phyloP scores from a whole-genome alignment of 225 moss, liverwort and hornwort species.

The Polytrichum commune region DNA sequence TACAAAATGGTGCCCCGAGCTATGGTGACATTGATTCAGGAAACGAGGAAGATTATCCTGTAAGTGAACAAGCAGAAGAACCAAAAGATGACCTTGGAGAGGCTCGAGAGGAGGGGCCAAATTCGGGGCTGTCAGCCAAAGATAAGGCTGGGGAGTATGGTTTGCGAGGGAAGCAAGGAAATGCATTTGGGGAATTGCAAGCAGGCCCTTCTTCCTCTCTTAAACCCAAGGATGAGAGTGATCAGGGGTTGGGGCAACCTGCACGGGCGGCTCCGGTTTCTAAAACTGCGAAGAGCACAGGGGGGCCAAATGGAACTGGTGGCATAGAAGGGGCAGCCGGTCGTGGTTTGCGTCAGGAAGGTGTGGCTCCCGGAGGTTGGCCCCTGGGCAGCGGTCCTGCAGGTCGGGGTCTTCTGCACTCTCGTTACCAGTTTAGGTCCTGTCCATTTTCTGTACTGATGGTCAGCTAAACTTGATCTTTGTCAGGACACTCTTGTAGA shows the following conservation, averaged over 20 bases:
- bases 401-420: conserved; percentile 71
- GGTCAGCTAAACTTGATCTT: conserved; percentile 21
- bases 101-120: conserved; percentile 12
- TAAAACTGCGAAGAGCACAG: conserved; percentile 29
- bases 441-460: conserved; percentile 32
- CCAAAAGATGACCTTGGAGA: conserved; percentile 17
- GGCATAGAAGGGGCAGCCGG: conserved; percentile 30
- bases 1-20: conserved; percentile 47
- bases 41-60: conserved; percentile 28
- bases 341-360: conserved; percentile 18
- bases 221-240: conserved; percentile 23
- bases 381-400: conserved; percentile 63
- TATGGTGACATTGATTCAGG: conserved; percentile 31
- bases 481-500: conserved; percentile 14
- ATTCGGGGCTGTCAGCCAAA: background rate
- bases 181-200: conserved; percentile 22
- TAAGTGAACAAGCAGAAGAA: conserved; percentile 11
- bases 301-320: conserved; percentile 21
- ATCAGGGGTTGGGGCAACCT: conserved; percentile 18
- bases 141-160: conserved; percentile 28
- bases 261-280: conserved; percentile 11
- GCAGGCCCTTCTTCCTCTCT: conserved; percentile 9
- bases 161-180: conserved; percentile 31
- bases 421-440: conserved; percentile 46
- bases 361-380: conserved; percentile 40